Evolutionary conservation across 202 grass and related monocot species (phyloP).

Genomic region (Digitaria exilis): DNA sequence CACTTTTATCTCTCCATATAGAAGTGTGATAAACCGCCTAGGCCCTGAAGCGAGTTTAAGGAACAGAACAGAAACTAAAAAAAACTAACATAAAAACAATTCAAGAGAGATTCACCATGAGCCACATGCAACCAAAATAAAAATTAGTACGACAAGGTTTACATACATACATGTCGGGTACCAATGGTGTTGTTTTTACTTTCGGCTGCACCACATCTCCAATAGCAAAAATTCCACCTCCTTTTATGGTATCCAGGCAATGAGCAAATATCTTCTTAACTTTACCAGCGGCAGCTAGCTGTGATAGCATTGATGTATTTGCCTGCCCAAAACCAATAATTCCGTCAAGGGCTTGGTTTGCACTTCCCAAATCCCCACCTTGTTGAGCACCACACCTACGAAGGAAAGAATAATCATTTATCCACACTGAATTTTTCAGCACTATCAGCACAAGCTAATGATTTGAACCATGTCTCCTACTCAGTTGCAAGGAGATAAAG

Average conservation of each 20-base stretch:
- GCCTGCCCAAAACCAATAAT: conserved; percentile 98
- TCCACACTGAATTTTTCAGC: conserved; percentile 26
- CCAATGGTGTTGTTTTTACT: conserved; percentile 87
- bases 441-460: background rate
- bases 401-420: conserved; percentile 36
- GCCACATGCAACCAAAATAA: conserved; percentile 8
- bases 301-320: conserved; percentile 89
- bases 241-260: conserved; percentile 84
- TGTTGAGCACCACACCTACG: conserved; percentile 90
- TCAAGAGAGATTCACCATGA: background rate
- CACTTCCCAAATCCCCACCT: conserved; percentile 87
- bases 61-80: background rate
- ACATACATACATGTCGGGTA: conserved; percentile 80
- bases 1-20: background rate
- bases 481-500: background rate
- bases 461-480: background rate
- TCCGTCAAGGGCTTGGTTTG: conserved; percentile 89
- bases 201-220: conserved; percentile 90
- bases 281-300: conserved; percentile 75
- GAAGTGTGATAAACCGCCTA: conserved; percentile 15
- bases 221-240: conserved; percentile 91
- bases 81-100: background rate
- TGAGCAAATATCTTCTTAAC: conserved; percentile 95
- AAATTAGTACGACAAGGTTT: conserved; percentile 22
- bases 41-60: background rate